Evolutionary conservation across 495 filamentous ascomycete species (phyloP), one percentile per base, ranked within the genome.

Genomic region (Apodospora peruviana): DNA sequence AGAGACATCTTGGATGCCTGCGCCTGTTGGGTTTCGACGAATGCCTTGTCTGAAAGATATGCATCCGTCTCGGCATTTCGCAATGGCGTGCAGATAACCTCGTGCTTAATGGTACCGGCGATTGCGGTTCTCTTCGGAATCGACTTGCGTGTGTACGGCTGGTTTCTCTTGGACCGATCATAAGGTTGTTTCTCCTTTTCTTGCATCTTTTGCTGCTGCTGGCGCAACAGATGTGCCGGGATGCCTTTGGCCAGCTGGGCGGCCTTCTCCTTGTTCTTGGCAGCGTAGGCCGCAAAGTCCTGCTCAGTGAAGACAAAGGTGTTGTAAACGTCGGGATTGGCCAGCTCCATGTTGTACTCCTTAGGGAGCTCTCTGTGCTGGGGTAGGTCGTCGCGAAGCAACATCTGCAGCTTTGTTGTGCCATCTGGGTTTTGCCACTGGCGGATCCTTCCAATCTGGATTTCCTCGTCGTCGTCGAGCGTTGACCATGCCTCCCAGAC

Each of bases 271-370:
- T 69, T 76, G 62, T 68, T 72, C 59, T 77, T 83, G 14, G 76
- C 75, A 49, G 82, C 81, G 59, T 82, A 90, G 22, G 87, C 88
- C 2, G 90, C 85, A 19, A 94, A 76, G 61, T 97, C 87, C 63
- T 93, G 90, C 66, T 97, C 91, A 14, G 85, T 86, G 59, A 97
- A 97, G 35, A 96, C 68, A 60, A 81, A 95, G 7, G 87, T 91
- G 60, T 96, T 98, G 60, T 79, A 68, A 41, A 83, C 66, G 53
- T 79, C 61, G 57, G 71, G 55, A 57, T 79, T 84, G 48, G 74
- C 82, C 49, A 86, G 59, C 12, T 88, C 78, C 43, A 97, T 70
- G 40, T 82, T 74, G 67, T 95, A 97, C 61, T 94, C 88, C 57
- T 87, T 88, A 2, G 90, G 88, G 16, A 95, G 70, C 2, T 79